Evolutionary conservation across 306 rosid species (phyloP), one percentile per base, ranked within the genome.

Genomic region (Phaseolus lunatus): DNA sequence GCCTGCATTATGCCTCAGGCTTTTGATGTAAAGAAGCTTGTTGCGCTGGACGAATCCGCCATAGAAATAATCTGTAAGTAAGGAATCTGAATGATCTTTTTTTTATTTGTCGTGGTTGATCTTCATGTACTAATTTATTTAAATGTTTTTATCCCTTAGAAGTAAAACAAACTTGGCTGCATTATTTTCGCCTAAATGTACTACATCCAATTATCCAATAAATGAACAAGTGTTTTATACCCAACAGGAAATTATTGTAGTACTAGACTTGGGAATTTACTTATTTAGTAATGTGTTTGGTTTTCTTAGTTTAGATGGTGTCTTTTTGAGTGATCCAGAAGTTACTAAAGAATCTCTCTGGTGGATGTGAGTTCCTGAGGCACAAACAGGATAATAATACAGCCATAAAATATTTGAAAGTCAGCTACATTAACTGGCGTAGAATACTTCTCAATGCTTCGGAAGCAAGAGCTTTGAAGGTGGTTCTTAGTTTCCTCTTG

Each of bases 391-490:
- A 64, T 52, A 26, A 48, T 31, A 73, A 31, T 73, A 24, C 44
- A 66, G 75, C 59, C 18, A 74, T 74, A 75, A 67, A 75, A 26
- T 56, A 80, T 67, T 67, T 31, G 70, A 54, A 66, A 73, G 45
- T 15, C 78, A 80, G 68, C 83, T 71, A 72, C 68, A 80, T 73
- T 72, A 79, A 80, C 47, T 67, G 47, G 75, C 56, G 84, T 43
- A 56, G 76, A 35, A 56, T 66, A 74, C 70, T 65, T 56, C 26
- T 57, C 58, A 67, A 48, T 67, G 58, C 14, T 47, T 52, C 13
- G 13, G 61, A 72, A 72, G 84, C 53, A 80, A 80, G 43, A 20
- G 70, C 63, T 27, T 65, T 13, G 53, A 81, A 73, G 37, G 15
- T 45, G 48, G 37, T 23, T 48, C 41, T 35, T 39, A 44, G 63